Percentiles rank a stretch among this genome's conserved stretches.
phyloP scores from a whole-genome alignment of 1,284 basidiomycete species.

The Phellopilus nigrolimitatus region DNA sequence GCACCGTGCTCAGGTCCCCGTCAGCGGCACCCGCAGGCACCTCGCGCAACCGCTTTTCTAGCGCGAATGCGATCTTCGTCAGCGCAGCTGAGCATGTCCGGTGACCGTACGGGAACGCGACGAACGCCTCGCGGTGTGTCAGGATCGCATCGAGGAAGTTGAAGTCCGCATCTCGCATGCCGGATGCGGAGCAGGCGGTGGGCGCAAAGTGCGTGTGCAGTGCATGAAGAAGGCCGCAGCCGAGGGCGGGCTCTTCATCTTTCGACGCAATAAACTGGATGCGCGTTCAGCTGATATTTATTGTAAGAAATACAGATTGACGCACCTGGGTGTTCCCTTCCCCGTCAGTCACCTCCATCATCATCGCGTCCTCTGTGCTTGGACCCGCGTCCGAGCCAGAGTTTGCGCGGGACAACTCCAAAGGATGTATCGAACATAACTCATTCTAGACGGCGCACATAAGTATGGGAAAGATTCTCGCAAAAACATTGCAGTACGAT shows the following conservation, averaged over 20 bases:
- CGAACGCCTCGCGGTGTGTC: constrained; percentile 19
- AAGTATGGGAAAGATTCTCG: too few relatives aligned
- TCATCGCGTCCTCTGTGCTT: not conserved
- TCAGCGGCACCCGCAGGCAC: constrained; percentile 2
- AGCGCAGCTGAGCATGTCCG: constrained; percentile 13
- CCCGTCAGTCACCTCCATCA: constrained; percentile 12
- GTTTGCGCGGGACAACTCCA: not conserved
- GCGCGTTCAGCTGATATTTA: not conserved
- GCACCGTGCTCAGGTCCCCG: constrained; percentile 18
- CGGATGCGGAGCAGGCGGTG: not conserved
- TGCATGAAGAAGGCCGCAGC: constrained; percentile 16
- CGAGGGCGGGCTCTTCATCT: not conserved
- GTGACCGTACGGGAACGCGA: constrained; percentile 18
- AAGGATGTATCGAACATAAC: not conserved
- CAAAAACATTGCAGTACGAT: not conserved
- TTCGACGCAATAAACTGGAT: constrained; percentile 12
- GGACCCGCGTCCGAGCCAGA: not conserved
- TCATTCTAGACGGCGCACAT: not conserved
- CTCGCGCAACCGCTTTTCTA: constrained; percentile 12
- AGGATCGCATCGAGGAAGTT: constrained; percentile 20
- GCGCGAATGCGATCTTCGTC: constrained; percentile 17
- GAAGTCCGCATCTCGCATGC: constrained; percentile 13
- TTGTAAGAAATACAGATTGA: not conserved
- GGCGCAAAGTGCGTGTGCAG: constrained; percentile 12
- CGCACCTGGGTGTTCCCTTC: constrained; percentile 19